These are phyloP conservation scores for Ophiostoma novo-ulmi DNA, from an alignment of 2,329 filamentous ascomycete genomes.

Conservation along the genomic window DNA sequence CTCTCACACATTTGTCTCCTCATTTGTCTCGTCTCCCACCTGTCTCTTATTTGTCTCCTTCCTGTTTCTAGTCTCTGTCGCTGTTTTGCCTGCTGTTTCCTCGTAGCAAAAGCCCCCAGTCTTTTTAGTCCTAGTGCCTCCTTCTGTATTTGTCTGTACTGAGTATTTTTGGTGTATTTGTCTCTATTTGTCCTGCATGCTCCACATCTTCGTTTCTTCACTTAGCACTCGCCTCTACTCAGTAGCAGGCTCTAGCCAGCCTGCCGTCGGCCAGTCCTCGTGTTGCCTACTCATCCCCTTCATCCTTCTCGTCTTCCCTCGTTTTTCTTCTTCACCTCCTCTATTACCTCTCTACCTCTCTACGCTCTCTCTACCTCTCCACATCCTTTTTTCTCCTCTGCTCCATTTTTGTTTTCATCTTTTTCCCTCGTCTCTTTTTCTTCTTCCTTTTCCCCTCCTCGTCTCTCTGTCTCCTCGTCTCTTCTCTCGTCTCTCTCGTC, in stretches of 20 bases:
- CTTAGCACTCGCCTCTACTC: not conserved
- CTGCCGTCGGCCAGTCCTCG: not conserved
- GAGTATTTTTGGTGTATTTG: not conserved
- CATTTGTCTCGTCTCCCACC: not conserved
- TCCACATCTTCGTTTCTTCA: constrained; percentile 7
- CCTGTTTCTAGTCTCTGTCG: not conserved
- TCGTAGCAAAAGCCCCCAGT: not conserved
- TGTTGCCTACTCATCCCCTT: not conserved
- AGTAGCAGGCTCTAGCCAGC: not conserved
- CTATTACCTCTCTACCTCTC: not conserved
- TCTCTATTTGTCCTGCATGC: not conserved
- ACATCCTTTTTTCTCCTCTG: constrained; percentile 12
- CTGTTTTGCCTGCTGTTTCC: not conserved
- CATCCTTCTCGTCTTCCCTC: not conserved
- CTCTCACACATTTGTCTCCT: not conserved
- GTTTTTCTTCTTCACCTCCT: constrained; percentile 14
- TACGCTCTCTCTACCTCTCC: constrained; percentile 12
- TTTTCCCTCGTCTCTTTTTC: constrained; percentile 8
- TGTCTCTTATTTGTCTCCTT: not conserved
- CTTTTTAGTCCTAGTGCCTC: not conserved
- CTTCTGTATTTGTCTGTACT: not conserved
- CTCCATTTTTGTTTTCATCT: constrained; percentile 15
- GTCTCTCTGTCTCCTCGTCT: constrained; percentile 16
- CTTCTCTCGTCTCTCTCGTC: constrained; percentile 11
- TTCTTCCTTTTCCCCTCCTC: constrained; percentile 12